Percentiles rank a stretch among this genome's conserved stretches.
These are phyloP conservation scores for Wickerhamomyces sp. DNA, from an alignment of 1,139 yeast genomes.

Conservation along the genomic window DNA sequence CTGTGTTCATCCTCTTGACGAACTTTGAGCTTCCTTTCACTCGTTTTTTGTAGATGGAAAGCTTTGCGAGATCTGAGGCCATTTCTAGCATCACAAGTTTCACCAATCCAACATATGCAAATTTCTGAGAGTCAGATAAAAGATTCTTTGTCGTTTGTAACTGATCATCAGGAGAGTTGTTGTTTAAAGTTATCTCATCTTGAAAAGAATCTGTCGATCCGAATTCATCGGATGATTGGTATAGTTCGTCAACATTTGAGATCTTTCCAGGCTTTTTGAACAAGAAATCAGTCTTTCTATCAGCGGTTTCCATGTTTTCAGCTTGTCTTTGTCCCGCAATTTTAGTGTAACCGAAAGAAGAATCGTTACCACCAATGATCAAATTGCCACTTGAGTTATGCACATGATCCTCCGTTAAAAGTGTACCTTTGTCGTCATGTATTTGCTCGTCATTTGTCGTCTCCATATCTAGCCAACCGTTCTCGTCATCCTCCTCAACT, in stretches of 20 bases:
- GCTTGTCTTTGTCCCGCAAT: conserved; percentile 88
- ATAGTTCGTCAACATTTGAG: conserved; percentile 10
- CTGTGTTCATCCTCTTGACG: conserved; percentile 55
- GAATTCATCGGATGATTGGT: conserved; percentile 15
- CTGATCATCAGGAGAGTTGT: conserved; percentile 47
- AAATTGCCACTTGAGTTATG: conserved; percentile 8
- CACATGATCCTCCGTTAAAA: conserved; percentile 21
- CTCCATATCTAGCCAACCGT: conserved; percentile 55
- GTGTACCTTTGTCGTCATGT: conserved; percentile 49
- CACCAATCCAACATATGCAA: conserved; percentile 86
- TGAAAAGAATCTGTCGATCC: conserved; percentile 22
- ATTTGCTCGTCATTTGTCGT: conserved; percentile 54
- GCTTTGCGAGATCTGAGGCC: conserved; percentile 70
- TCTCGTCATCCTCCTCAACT: conserved; percentile 17
- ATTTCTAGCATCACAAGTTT: conserved; percentile 71
- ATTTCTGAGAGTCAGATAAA: conserved; percentile 78
- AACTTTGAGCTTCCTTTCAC: conserved; percentile 35
- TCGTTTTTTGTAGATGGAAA: conserved; percentile 48
- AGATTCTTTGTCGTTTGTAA: conserved; percentile 75
- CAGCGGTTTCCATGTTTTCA: conserved; percentile 65
- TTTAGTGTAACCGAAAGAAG: conserved; percentile 70
- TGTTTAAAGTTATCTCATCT: conserved; percentile 31
- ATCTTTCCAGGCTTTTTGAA: conserved; percentile 35
- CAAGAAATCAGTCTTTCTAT: conserved; percentile 78
- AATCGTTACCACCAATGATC: conserved; percentile 26